phyloP scores from a whole-genome alignment of 495 filamentous ascomycete species.

The Aspergillus sparsus region DNA sequence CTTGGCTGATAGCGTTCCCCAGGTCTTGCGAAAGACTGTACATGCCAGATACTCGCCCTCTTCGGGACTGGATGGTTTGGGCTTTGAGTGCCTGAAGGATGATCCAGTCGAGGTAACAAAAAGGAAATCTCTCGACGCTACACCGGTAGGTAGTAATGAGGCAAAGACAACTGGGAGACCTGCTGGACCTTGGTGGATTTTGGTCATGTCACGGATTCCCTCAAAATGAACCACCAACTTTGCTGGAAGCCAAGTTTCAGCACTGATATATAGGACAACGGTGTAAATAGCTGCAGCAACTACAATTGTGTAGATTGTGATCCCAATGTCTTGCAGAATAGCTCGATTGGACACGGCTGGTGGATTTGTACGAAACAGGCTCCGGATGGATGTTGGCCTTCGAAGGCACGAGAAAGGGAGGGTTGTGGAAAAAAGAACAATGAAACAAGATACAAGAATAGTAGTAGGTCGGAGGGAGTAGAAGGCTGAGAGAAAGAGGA shows the following conservation, averaged over 20 bases:
- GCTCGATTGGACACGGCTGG: constrained; percentile 60
- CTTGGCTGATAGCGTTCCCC: constrained; percentile 58
- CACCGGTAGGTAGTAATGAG: constrained; percentile 63
- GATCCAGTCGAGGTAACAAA: constrained; percentile 67
- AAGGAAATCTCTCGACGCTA: constrained; percentile 69
- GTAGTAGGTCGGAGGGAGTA: constrained; percentile 65
- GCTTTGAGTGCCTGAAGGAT: constrained; percentile 36
- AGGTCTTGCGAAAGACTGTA: constrained; percentile 50
- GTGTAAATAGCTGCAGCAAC: constrained; percentile 69
- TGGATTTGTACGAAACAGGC: constrained; percentile 47
- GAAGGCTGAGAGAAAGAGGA: constrained; percentile 71
- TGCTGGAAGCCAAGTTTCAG: constrained; percentile 63
- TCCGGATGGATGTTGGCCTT: constrained; percentile 61
- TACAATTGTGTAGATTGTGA: constrained; percentile 62
- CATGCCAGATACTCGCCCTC: constrained; percentile 61
- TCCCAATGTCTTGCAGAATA: constrained; percentile 65
- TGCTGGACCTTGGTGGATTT: constrained; percentile 58
- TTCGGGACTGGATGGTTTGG: constrained; percentile 46
- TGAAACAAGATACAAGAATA: constrained; percentile 54
- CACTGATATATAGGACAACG: constrained; percentile 62
- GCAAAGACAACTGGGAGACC: constrained; percentile 50
- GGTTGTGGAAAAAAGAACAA: constrained; percentile 65
- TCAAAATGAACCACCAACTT: constrained; percentile 71
- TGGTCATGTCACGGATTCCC: constrained; percentile 61
- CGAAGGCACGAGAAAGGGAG: constrained; percentile 73